Evolutionary conservation across 1,284 basidiomycete genomes (phyloP), one percentile per base, ranked within the genome.

Genomic region (Sanghuangporus sanghuang): DNA sequence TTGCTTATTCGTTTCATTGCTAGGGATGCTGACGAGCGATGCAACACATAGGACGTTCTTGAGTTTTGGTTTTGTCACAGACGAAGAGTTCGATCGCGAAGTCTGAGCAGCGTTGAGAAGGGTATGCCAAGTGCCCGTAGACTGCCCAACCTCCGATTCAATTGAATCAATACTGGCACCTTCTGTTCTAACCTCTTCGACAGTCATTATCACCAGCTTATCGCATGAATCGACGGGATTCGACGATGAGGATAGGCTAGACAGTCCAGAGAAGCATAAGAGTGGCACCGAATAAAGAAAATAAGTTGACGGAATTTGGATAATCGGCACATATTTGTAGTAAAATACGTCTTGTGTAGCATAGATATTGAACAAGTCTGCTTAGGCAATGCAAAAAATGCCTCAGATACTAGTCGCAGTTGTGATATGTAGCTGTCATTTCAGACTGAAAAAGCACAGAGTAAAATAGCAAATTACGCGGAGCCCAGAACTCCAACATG

Each of bases 21-120:
- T 32, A 59, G 9, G 14, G 18, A 38, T 6, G 16, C 48, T 53
- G 8, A 61, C 36, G 12, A 9, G 9, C n/a, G 18, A 9, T 18
- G 11, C 2, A 11, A 50, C 52, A 12, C 57, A 46, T n/a, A 80
- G 78, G 78, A 80, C 62, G 64, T 78, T 2, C 67, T 77, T 39
- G 57, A 69, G 9, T 69, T 71, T 11, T 79, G 77, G 77, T 66
- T 72, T 27, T 75, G 60, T 32, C 49, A 18, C 27, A 62, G 39
- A 32, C 40, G 39, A n/a, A 38, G 39, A 23, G 53, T 18, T 44
- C 54, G 57, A 46, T 50, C 50, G 27, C 48, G 50, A 21, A 50
- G 27, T n/a, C 2, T 44, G 44, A 42, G 35, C 21, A 44, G 23
- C 16, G 18, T 50, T 39, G 57, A 52, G 18, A 58, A 53, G 38